A percentile compares a stretch with the other conserved stretches of the same genome.
Evolutionary conservation across 1,139 yeast genomes (phyloP).

Genomic region (Suhomyces atakaporum): DNA sequence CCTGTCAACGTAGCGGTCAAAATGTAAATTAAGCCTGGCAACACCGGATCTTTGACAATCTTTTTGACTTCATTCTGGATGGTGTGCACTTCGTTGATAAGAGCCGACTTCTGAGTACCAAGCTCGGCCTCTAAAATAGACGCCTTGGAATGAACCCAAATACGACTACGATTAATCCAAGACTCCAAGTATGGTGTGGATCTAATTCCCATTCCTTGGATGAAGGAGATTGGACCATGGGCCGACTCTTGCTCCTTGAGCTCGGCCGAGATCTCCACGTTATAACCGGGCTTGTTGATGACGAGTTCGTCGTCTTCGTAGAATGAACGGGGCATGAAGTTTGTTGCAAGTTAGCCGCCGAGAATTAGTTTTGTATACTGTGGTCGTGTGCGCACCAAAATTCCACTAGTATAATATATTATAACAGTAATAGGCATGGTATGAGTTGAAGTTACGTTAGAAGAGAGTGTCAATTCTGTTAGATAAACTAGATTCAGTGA

Average conservation of each 20-base stretch:
- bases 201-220: conserved; percentile 57
- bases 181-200: conserved; percentile 49
- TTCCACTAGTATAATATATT: too few relatives aligned
- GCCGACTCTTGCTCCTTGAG: conserved; percentile 41
- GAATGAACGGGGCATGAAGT: conserved; percentile 36
- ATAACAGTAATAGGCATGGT: too few relatives aligned
- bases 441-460: too few relatives aligned
- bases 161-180: conserved; percentile 40
- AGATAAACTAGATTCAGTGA: too few relatives aligned
- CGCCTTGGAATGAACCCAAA: conserved; percentile 38
- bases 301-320: conserved; percentile 54
- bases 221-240: conserved; percentile 43
- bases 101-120: conserved; percentile 47
- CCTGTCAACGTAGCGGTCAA: conserved; percentile 58
- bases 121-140: conserved; percentile 43
- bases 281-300: conserved; percentile 50
- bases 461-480: too few relatives aligned
- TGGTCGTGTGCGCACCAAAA: conserved; percentile 1
- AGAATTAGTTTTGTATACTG: not conserved
- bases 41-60: conserved; percentile 44
- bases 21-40: conserved; percentile 56
- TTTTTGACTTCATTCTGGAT: conserved; percentile 28
- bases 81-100: conserved; percentile 38
- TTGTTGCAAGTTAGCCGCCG: not conserved
- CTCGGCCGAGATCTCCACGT: conserved; percentile 35